phyloP scores from a whole-genome alignment of 129 eudicot genomes.

The Gnaphalium uliginosum region DNA sequence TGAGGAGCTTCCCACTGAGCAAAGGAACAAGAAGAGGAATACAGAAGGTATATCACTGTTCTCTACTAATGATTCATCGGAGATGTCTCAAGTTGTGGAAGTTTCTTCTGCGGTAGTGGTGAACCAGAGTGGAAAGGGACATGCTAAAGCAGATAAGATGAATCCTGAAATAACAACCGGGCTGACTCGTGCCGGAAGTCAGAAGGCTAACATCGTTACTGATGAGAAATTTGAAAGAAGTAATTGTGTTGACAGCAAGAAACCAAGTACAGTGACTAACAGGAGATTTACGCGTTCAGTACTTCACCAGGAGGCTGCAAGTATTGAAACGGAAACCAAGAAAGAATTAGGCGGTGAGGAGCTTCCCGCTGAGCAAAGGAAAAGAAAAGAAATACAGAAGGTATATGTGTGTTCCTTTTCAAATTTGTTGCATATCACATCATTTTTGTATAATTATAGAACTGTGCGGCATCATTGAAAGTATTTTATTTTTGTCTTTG shows the following conservation, averaged over 20 bases:
- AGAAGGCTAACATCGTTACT: conserved; percentile 21
- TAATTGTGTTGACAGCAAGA: conserved; percentile 18
- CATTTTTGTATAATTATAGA: neutral
- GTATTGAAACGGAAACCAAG: conserved; percentile 16
- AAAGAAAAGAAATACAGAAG: conserved; percentile 35
- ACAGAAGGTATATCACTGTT: conserved; percentile 46
- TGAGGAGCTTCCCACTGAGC: conserved; percentile 20
- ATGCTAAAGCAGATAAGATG: conserved; percentile 20
- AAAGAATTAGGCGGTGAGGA: conserved; percentile 22
- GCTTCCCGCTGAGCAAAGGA: conserved; percentile 19
- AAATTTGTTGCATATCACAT: neutral
- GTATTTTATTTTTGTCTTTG: neutral
- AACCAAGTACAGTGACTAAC: conserved; percentile 11
- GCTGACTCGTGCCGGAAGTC: conserved; percentile 39
- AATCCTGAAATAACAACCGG: conserved; percentile 29
- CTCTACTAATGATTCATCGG: conserved; percentile 23
- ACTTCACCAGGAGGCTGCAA: conserved; percentile 26
- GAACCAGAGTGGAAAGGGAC: neutral
- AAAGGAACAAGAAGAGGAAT: conserved; percentile 27
- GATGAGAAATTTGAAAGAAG: conserved; percentile 20
- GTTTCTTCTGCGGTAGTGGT: conserved; percentile 9
- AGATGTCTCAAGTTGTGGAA: neutral
- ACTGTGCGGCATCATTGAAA: neutral
- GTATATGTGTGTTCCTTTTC: conserved; percentile 16
- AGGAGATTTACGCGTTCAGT: conserved; percentile 39